Conservation (phyloP, 306 rosid genomes). For the Lithocarpus polystachyus region DNA sequence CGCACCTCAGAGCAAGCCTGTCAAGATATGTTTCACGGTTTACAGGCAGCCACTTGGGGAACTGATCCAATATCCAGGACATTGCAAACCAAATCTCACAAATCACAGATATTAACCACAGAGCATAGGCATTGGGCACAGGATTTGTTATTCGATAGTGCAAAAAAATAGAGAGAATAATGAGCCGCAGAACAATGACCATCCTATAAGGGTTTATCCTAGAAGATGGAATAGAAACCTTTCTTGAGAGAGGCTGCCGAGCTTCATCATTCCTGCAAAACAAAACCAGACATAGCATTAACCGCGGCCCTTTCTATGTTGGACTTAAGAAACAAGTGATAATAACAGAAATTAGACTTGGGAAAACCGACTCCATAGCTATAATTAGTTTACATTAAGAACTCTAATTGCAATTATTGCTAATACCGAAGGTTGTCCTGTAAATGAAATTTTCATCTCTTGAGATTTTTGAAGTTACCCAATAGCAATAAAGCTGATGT, state of each 20-base stretch:
- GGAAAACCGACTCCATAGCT: slow-evolving; percentile 2
- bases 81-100: slow-evolving; percentile 99
- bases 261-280: slow-evolving; percentile 87
- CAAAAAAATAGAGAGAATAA: slow-evolving; percentile 78
- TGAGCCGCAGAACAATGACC: slow-evolving; percentile 89
- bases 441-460: not conserved
- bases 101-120: slow-evolving; percentile 90
- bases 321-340: slow-evolving; percentile 5
- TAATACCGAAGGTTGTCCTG: not conserved
- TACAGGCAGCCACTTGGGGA: slow-evolving; percentile 95
- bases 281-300: slow-evolving; percentile 4
- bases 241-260: slow-evolving; percentile 92
- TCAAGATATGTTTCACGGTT: slow-evolving; percentile 98
- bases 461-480: not conserved
- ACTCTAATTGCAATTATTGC: not conserved
- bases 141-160: slow-evolving; percentile 94
- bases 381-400: not conserved
- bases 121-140: slow-evolving; percentile 77
- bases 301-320: not conserved
- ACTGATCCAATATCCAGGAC: slow-evolving; percentile 97
- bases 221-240: slow-evolving; percentile 93
- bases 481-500: not conserved
- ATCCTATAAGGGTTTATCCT: slow-evolving; percentile 87
- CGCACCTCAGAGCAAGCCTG: slow-evolving; percentile 81
- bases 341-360: not conserved